Conservation (phyloP, 192 early-diverging fungal genomes). For the Helicostylum pulchrum region DNA sequence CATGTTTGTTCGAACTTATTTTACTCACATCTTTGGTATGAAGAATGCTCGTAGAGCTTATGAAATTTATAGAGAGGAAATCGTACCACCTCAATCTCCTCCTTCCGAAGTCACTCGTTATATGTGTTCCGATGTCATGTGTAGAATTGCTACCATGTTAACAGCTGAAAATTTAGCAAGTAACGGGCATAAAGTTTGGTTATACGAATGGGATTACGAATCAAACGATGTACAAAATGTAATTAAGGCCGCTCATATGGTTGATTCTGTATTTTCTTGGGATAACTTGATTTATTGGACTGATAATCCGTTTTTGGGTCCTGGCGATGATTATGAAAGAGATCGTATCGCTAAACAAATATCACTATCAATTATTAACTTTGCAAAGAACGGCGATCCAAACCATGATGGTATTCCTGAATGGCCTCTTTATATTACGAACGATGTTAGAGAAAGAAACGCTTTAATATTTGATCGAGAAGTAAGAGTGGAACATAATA, state of each 20-base stretch:
- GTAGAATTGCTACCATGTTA: constrained; percentile 10
- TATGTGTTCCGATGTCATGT: constrained; percentile 28
- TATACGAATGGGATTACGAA: constrained; percentile 34
- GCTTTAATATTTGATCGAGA: constrained; percentile 22
- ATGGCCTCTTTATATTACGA: constrained; percentile 17
- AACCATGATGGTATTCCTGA: constrained; percentile 35
- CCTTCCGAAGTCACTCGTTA: constrained; percentile 17
- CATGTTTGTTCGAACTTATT: constrained; percentile 25
- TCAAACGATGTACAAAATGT: constrained; percentile 24
- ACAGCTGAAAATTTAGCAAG: constrained; percentile 18
- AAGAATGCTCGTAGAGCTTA: constrained; percentile 21
- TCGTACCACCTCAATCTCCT: constrained; percentile 13
- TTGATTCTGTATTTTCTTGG: constrained; percentile 25
- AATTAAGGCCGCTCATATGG: constrained; percentile 31
- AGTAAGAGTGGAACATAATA: constrained; percentile 13
- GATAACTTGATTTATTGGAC: constrained; percentile 25
- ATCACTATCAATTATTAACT: constrained; percentile 27
- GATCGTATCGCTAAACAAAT: constrained; percentile 41
- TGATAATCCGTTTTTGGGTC: constrained; percentile 28
- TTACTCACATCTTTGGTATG: constrained; percentile 29
- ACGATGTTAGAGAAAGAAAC: constrained; percentile 4
- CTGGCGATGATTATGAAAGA: constrained; percentile 26
- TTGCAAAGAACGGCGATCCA: constrained; percentile 41
- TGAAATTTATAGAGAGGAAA: constrained; percentile 20
- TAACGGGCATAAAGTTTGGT: constrained; percentile 8